Evolutionary conservation across 768 basidiomycete genomes (phyloP), one percentile per base, ranked within the genome.

Genomic region (Mycena indigotica): DNA sequence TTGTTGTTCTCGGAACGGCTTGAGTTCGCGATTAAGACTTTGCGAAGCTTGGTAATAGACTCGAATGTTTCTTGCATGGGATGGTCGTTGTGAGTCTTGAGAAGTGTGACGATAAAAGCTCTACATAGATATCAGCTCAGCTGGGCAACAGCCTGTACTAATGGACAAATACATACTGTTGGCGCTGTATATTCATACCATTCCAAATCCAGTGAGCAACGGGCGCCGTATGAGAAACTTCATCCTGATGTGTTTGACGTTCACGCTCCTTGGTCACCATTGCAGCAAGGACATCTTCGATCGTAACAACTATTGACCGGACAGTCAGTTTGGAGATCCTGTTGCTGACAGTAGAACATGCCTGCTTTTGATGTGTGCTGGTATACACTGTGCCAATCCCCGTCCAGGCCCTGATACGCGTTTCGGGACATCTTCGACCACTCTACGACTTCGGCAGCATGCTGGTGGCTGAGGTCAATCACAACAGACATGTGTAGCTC

Each of bases 401-500:
- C 57, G 2, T 21, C n/a, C 39, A 23, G 0, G 39, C 21, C 56
- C 52, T 52, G 10, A 32, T 51, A 8, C 50, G 8, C n/a, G 1
- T 23, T 8, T 16, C 52, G 32, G 2, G 57, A 41, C 24, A 52
- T 26, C 17, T 26, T 24, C 15, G 57, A 53, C 57, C 57, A 58
- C 13, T 4, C 40, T 2, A 5, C n/a, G 2, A 58, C 52, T 28
- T 53, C 32, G 28, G 40, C 45, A 3, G 35, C 17, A 23, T 52
- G 51, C 52, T 58, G 52, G 6, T 46, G 30, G 45, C 57, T 53
- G 51, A 58, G 52, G 12, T 58, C 51, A 28, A 23, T 38, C 17
- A 58, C 17, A 1, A 58, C 46, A 8, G 57, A 44, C 57, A 58
- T 58, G 21, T 58, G 50, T 1, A 52, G 45, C 35, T 52, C 57